A percentile compares a stretch with the other conserved stretches of the same genome.
Evolutionary conservation across 192 early-diverging fungal genomes (phyloP).

Genomic region (Mortierella claussenii): DNA sequence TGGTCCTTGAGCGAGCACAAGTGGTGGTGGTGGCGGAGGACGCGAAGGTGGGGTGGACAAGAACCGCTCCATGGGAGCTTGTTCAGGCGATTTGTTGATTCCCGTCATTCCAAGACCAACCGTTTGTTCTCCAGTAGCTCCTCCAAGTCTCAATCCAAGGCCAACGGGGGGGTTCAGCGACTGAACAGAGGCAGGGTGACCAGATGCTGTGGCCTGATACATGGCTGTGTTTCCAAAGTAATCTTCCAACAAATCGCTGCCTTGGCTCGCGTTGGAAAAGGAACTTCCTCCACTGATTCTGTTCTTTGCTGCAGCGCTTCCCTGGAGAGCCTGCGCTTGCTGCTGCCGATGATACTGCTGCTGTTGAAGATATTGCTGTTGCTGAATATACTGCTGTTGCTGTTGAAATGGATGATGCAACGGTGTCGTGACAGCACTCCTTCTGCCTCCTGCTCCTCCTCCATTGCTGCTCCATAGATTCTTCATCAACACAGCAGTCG

Average conservation of each 20-base stretch:
- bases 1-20: too few relatives aligned
- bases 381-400: background rate
- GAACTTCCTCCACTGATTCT: constrained; percentile 13
- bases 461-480: constrained; percentile 29
- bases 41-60: background rate
- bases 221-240: constrained; percentile 5
- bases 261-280: constrained; percentile 3
- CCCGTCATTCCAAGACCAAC: constrained; percentile 22
- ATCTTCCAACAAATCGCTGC: constrained; percentile 16
- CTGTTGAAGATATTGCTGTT: constrained; percentile 5
- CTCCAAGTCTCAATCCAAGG: constrained; percentile 3
- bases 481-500: constrained; percentile 32
- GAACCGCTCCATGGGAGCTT: constrained; percentile 6
- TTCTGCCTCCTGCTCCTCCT: background rate
- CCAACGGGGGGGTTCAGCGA: background rate
- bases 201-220: background rate
- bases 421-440: constrained; percentile 8
- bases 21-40: background rate
- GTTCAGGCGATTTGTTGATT: constrained; percentile 7
- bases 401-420: constrained; percentile 10
- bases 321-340: background rate
- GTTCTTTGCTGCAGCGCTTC: background rate
- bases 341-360: too few relatives aligned
- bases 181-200: background rate
- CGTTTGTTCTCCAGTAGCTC: too few relatives aligned